phyloP scores from a whole-genome alignment of 768 basidiomycete species.

The Boletus subparvulus region DNA sequence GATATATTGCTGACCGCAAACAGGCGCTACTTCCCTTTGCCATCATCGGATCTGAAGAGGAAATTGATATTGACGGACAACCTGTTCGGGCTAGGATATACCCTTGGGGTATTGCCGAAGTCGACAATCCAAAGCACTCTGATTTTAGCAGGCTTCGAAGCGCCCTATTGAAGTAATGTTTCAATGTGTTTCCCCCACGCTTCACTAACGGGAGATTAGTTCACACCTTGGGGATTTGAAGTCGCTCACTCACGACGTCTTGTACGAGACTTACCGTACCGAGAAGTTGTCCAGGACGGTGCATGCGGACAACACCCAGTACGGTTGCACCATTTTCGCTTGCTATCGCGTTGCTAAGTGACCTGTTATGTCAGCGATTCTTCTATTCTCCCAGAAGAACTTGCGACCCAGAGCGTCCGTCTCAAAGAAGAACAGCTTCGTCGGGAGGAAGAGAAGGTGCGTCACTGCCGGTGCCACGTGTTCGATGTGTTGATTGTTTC shows the following conservation, averaged over 20 bases:
- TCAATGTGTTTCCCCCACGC: background rate
- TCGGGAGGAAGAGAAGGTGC: slow-evolving; percentile 92
- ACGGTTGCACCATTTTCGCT: slow-evolving; percentile 19
- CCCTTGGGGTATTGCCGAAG: slow-evolving; percentile 98
- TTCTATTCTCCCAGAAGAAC: slow-evolving; percentile 92
- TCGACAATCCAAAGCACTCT: slow-evolving; percentile 99
- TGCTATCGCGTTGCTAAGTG: slow-evolving; percentile 25
- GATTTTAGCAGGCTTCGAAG: slow-evolving; percentile 93
- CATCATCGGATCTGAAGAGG: slow-evolving; percentile 95
- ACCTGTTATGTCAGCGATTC: slow-evolving; percentile 55
- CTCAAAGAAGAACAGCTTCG: slow-evolving; percentile 99
- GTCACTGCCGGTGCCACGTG: slow-evolving; percentile 5
- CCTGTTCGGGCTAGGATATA: slow-evolving; percentile 91
- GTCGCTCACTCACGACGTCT: slow-evolving; percentile 87
- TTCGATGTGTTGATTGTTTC: slow-evolving; percentile 12
- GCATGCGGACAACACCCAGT: slow-evolving; percentile 66
- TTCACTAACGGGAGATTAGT: slow-evolving; percentile 40
- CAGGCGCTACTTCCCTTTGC: slow-evolving; percentile 94
- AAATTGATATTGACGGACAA: slow-evolving; percentile 90
- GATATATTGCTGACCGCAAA: slow-evolving; percentile 5
- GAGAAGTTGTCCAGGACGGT: slow-evolving; percentile 95
- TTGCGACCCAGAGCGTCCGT: slow-evolving; percentile 94
- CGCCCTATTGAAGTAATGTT: slow-evolving; percentile 80
- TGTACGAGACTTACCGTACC: slow-evolving; percentile 97
- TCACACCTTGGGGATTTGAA: slow-evolving; percentile 96